Base-by-base conservation (phyloP, 164 flowering plant genomes). In the Brasenia schreberi region DNA sequence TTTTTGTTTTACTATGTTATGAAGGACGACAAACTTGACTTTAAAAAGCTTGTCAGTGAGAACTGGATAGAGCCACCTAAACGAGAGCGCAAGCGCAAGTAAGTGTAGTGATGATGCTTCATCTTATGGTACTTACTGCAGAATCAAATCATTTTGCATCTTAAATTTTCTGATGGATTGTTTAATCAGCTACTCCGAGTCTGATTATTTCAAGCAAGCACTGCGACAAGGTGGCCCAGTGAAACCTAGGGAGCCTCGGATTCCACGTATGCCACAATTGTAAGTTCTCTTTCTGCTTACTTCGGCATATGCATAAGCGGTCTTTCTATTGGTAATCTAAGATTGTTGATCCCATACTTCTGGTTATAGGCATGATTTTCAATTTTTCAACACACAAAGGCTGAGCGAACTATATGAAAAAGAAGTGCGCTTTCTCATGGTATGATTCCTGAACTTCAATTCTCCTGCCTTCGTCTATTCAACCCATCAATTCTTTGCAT, bases 241-340 rank as follows among this genome's bases (percentile, higher is more conserved):
- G 64, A 92, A 86, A 78, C 97, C 92, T 1, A 92, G 81, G 77
- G 97, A 95, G 73, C 97, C 97, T 66, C 81, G 97, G 65, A 88
- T 92, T 77, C 99, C 99, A 52, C 94, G 99, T 71, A 95, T 95
- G 99, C 99, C 99, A 44, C 99, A 92, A 74, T 69, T 95, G 99
- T 94, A 82, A 82, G 95, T 43, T 43, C 33, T 62, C 70, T 19
- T 18, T 6, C 23, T 23, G 42, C 16, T 27, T 67, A 33, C 18
- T 14, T 71, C 2, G 27, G 27, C 59, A 12, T 11, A n/a, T 56
- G 63, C 52, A 49, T 61, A 64, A 64, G n/a, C n/a, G 43, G 18
- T 62, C 17, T 17, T 62, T 27, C 61, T 19, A 19, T 19, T 56
- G 12, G 19, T 12, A 14, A 60, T 59, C 10, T 33, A 17, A 3